phyloP scores from a whole-genome alignment of 2,329 filamentous ascomycete species.

The Knufia petricola region DNA sequence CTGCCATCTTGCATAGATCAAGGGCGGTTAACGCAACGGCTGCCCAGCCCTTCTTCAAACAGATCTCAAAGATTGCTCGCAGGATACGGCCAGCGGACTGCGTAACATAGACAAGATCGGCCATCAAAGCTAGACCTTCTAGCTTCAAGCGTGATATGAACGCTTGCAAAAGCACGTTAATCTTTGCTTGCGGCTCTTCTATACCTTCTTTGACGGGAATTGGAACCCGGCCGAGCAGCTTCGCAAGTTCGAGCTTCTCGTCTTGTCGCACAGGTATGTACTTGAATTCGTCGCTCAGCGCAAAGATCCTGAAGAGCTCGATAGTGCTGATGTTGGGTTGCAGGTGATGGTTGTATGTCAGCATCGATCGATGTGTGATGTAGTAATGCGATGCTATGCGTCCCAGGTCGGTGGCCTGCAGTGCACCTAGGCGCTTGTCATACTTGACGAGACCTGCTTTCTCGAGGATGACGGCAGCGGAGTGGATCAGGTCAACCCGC shows the following conservation, averaged over 20 bases:
- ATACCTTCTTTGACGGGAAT: conserved; percentile 97
- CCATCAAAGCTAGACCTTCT: conserved; percentile 91
- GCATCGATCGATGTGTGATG: conserved; percentile 92
- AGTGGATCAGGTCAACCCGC: conserved; percentile 93
- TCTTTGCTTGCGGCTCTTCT: conserved; percentile 93
- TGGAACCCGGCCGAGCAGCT: conserved; percentile 78
- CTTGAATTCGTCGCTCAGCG: conserved; percentile 95
- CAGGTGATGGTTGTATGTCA: conserved; percentile 91
- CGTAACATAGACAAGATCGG: conserved; percentile 96
- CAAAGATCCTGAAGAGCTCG: conserved; percentile 92
- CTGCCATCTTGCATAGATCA: conserved; percentile 96
- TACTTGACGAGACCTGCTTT: conserved; percentile 88
- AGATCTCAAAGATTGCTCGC: conserved; percentile 91
- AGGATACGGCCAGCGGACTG: conserved; percentile 95
- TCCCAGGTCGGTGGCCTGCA: conserved; percentile 88
- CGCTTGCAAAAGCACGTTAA: conserved; percentile 92
- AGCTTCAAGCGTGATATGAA: conserved; percentile 93
- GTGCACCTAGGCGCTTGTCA: conserved; percentile 79
- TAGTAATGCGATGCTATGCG: conserved; percentile 97
- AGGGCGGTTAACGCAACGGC: conserved; percentile 85
- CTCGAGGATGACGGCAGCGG: conserved; percentile 76
- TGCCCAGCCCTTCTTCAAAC: conserved; percentile 93
- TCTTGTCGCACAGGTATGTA: conserved; percentile 97
- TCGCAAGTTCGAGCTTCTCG: conserved; percentile 91
- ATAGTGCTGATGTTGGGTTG: conserved; percentile 88